These are phyloP conservation scores for Colletotrichum sp. DNA, from an alignment of 2,329 filamentous ascomycete genomes.

Conservation along the genomic window DNA sequence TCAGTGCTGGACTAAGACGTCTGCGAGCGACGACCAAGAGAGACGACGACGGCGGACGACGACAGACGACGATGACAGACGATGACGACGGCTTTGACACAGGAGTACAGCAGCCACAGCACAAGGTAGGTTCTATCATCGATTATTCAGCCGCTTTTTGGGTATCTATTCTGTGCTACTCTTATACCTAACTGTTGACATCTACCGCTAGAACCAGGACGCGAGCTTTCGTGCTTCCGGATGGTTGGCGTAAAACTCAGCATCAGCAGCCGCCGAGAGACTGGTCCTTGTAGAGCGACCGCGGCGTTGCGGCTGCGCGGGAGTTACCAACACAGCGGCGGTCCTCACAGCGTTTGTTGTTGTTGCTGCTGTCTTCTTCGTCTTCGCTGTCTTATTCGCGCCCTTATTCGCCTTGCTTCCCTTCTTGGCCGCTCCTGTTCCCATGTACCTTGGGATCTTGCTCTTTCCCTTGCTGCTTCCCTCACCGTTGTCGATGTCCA, in stretches of 20 bases:
- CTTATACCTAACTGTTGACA: background rate
- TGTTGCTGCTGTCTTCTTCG: background rate
- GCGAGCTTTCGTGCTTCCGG: background rate
- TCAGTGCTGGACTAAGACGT: background rate
- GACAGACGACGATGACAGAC: background rate
- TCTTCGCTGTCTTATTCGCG: background rate
- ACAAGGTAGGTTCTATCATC: background rate
- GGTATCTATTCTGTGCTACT: background rate
- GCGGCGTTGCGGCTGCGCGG: background rate
- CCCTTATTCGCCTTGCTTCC: background rate
- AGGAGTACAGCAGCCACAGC: background rate
- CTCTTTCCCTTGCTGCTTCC: background rate
- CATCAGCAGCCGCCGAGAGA: background rate
- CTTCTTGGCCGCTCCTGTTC: background rate
- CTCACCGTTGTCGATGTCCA: background rate
- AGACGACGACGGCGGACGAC: background rate
- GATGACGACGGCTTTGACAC: background rate
- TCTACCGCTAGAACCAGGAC: background rate
- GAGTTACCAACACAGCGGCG: background rate
- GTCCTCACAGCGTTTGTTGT: background rate
- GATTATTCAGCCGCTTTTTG: background rate
- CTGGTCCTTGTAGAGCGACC: background rate
- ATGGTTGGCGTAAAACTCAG: background rate
- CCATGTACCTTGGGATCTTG: background rate
- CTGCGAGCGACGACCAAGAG: background rate